Evolutionary conservation across 257 asterid genomes (phyloP).

Genomic region (Solanum lycopersicoides): DNA sequence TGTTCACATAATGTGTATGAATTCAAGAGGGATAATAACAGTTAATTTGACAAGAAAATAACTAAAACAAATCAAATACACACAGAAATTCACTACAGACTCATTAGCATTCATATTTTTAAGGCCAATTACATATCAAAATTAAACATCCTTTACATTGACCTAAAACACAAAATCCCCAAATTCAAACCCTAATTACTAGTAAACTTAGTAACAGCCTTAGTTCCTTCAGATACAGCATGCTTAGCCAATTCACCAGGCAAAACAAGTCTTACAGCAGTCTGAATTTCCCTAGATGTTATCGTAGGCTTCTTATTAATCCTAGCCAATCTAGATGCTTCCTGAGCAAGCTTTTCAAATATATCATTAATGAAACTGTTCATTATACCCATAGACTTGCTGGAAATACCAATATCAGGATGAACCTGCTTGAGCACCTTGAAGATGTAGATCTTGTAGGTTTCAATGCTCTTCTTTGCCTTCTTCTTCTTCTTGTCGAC

Average conservation of each 20-base stretch:
- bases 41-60: not conserved
- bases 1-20: not conserved
- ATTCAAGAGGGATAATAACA: not conserved
- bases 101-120: not conserved
- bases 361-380: not conserved
- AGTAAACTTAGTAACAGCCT: not conserved
- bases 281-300: not conserved
- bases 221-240: not conserved
- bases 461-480: not conserved
- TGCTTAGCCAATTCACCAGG: not conserved
- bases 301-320: not conserved
- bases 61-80: not conserved
- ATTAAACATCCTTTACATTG: not conserved
- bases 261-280: not conserved
- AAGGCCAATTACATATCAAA: not conserved
- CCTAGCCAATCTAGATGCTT: not conserved
- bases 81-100: not conserved
- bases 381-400: not conserved
- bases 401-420: not conserved
- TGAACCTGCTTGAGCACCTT: not conserved
- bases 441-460: not conserved
- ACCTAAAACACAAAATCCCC: not conserved
- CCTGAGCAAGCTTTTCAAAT: not conserved
- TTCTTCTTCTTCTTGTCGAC: not conserved
- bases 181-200: not conserved